Base-by-base conservation (phyloP, 345 rosid species). In the Jatropha curcas region DNA sequence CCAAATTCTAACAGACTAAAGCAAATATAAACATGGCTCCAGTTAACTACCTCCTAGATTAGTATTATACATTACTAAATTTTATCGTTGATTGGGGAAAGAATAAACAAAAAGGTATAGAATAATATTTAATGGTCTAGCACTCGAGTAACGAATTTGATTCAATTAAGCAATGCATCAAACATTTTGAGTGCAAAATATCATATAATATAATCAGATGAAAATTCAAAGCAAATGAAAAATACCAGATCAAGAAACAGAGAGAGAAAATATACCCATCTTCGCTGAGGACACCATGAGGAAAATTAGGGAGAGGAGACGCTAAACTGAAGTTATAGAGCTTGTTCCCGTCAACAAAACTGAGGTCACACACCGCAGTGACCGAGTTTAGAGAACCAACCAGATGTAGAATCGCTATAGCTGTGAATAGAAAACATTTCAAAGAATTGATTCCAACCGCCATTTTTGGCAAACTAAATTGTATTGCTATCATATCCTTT, bases 221-320 rank as follows among this genome's bases (percentile, higher is more conserved):
- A 11, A 8, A 11, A 39, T 22, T 37, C 9, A 24, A 55, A 7
- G 33, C n/a, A 34, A 61, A n/a, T 57, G 19, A 30, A 19, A 22
- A 52, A 46, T 24, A 52, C 52, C 77, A 78, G 77, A 78, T 77
- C 73, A 53, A 62, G 30, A 73, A 78, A 53, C 41, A 14, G 57
- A 62, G 56, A 52, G 37, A 60, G 37, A 59, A 70, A 41, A 48
- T 70, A 81, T 87, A 91, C 99, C 98, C 98, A 81, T 95, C 99
- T 86, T 95, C 99, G 84, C 97, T 93, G 80, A 89, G 97, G 65
- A 81, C 84, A 33, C 98, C 99, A 31, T 92, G 98, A 74, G 99
- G 98, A 31, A 76, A 88, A 6, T 79, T 84, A 0, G 86, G 83
- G 57, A 86, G 69, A 59, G 94, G 86, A 76, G 97, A 84, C 12